Evolutionary conservation across 352 stramenopile species (phyloP).

Genomic region (Pythium monospermum): DNA sequence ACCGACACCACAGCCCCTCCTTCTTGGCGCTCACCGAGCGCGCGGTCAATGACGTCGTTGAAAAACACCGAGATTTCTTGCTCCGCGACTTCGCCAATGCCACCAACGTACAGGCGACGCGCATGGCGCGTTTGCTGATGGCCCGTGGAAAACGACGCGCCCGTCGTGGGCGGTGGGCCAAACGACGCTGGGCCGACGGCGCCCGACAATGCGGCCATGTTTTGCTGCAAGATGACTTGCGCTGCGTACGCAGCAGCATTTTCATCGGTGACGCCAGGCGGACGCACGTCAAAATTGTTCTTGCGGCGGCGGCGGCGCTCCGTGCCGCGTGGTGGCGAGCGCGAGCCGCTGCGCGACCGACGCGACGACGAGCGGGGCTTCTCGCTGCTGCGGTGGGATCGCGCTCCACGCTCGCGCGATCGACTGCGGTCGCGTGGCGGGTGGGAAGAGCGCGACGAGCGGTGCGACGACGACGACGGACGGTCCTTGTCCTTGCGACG

Average conservation of each 20-base stretch:
- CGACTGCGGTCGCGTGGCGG: no score
- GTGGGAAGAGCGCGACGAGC: no score
- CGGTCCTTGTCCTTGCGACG: slow-evolving; percentile 17
- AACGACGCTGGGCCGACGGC: slow-evolving; percentile 65
- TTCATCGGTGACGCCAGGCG: slow-evolving; percentile 74
- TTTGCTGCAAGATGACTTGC: slow-evolving; percentile 83
- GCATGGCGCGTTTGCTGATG: slow-evolving; percentile 94
- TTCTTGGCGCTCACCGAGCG: slow-evolving; percentile 68
- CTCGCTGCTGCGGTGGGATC: slow-evolving; percentile 26
- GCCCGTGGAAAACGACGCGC: slow-evolving; percentile 6
- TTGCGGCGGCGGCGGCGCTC: slow-evolving; percentile 52
- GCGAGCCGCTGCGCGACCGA: slow-evolving; percentile 30
- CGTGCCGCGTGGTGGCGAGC: slow-evolving; percentile 5
- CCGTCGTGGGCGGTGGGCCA: slow-evolving; percentile 27
- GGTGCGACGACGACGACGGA: slow-evolving; percentile 23
- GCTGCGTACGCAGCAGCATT: slow-evolving; percentile 78
- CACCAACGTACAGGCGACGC: slow-evolving; percentile 95
- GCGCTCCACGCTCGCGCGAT: slow-evolving; percentile 30
- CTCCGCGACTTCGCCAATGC: slow-evolving; percentile 82
- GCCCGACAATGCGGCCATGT: slow-evolving; percentile 63
- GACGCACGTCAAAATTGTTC: slow-evolving; percentile 81
- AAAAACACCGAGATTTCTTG: slow-evolving; percentile 89
- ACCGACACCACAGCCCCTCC: slow-evolving; percentile 81
- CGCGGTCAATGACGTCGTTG: slow-evolving; percentile 88
- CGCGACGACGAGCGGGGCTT: slow-evolving; percentile 49